These are phyloP conservation scores for Mucor lusitanicus DNA, from an alignment of 371 early-diverging fungal species.

Conservation along the genomic window DNA sequence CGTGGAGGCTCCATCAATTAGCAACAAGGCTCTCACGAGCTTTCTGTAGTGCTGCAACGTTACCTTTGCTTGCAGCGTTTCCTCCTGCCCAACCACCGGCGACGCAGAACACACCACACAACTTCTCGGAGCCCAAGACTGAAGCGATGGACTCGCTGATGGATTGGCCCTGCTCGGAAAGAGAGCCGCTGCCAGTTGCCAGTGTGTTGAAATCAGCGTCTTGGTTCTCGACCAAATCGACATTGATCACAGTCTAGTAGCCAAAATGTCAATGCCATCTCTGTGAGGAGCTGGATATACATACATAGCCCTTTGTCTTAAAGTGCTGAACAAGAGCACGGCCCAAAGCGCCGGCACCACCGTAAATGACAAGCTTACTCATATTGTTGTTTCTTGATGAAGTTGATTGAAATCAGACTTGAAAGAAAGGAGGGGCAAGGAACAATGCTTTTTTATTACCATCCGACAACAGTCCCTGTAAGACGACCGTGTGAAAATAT, in stretches of 20 bases:
- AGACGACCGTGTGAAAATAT: slow-evolving; percentile 13
- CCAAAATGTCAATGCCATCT: background rate
- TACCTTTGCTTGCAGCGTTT: slow-evolving; percentile 75
- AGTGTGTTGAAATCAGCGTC: slow-evolving; percentile 78
- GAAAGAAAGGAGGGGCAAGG: background rate
- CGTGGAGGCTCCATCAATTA: background rate
- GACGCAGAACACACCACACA: slow-evolving; percentile 88
- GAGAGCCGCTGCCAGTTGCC: slow-evolving; percentile 38
- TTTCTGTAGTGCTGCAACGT: too few species aligned
- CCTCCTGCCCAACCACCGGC: slow-evolving; percentile 98
- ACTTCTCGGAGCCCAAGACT: slow-evolving; percentile 47
- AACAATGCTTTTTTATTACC: background rate
- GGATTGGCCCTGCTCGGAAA: slow-evolving; percentile 63
- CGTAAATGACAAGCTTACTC: slow-evolving; percentile 80
- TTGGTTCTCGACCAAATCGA: slow-evolving; percentile 75
- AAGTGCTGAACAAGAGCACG: slow-evolving; percentile 74
- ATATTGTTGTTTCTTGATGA: slow-evolving; percentile 20
- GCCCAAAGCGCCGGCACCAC: slow-evolving; percentile 93
- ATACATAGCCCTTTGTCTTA: slow-evolving; percentile 74
- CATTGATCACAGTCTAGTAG: slow-evolving; percentile 70
- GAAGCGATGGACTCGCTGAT: slow-evolving; percentile 45
- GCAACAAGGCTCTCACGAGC: too few species aligned
- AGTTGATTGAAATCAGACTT: background rate
- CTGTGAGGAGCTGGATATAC: background rate
- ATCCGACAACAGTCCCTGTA: background rate